phyloP scores from a whole-genome alignment of 306 rosid species.

The Trifolium pratense region DNA sequence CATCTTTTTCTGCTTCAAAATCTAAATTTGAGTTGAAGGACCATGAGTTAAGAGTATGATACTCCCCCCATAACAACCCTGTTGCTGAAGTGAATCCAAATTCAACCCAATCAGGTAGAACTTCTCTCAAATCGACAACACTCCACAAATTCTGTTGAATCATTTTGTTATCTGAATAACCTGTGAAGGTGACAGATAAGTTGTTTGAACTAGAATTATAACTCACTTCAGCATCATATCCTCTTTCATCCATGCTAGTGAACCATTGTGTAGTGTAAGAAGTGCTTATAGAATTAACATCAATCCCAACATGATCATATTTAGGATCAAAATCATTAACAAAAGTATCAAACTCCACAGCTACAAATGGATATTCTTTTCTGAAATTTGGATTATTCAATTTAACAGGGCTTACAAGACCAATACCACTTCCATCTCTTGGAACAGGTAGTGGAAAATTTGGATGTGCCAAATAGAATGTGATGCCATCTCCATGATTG shows the following conservation, averaged over 20 bases:
- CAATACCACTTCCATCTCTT: constrained; percentile 38
- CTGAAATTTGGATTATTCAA: background rate
- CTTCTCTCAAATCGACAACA: constrained; percentile 27
- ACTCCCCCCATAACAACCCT: constrained; percentile 31
- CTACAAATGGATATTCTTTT: constrained; percentile 46
- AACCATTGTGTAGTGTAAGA: constrained; percentile 27
- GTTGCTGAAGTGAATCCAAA: constrained; percentile 53
- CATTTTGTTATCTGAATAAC: constrained; percentile 28
- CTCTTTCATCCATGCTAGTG: constrained; percentile 37
- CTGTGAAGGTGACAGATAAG: constrained; percentile 33
- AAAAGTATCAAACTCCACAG: constrained; percentile 58
- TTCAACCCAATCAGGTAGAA: constrained; percentile 45
- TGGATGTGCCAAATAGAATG: constrained; percentile 54
- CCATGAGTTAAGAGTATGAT: constrained; percentile 51
- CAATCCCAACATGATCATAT: constrained; percentile 42
- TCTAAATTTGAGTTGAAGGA: constrained; percentile 44
- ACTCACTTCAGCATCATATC: constrained; percentile 26
- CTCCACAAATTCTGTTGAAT: background rate
- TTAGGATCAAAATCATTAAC: constrained; percentile 38
- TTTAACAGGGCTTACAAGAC: constrained; percentile 13
- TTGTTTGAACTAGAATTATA: constrained; percentile 34
- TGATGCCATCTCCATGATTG: constrained; percentile 45
- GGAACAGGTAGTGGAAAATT: constrained; percentile 37
- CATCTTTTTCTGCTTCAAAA: background rate
- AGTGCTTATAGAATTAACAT: constrained; percentile 13